Conservation (phyloP, 768 basidiomycete genomes). For the Auricularia heimuer region DNA sequence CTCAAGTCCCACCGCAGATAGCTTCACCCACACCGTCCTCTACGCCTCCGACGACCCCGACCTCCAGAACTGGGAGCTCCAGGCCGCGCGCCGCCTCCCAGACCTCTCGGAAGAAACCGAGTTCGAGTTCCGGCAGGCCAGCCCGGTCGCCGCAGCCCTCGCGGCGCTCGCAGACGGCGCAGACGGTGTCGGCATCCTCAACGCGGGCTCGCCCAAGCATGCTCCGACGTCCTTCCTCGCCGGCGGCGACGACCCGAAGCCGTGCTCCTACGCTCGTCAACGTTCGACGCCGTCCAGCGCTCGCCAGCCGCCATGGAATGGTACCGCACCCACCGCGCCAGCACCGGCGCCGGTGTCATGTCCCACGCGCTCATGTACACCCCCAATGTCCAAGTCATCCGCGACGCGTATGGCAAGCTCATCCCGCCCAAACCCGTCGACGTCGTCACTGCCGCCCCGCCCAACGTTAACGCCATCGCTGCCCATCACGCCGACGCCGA, state of each 20-base stretch:
- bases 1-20: background rate
- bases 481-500: background rate
- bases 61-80: background rate
- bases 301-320: background rate
- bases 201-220: background rate
- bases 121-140: background rate
- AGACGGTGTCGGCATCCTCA: background rate
- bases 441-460: background rate
- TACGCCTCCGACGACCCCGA: background rate
- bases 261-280: background rate
- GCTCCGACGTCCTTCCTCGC: background rate
- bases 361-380: background rate
- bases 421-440: background rate
- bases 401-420: background rate
- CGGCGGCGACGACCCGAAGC: background rate
- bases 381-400: background rate
- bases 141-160: background rate
- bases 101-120: background rate
- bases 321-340: background rate
- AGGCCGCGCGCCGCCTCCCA: background rate
- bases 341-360: background rate
- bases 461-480: background rate
- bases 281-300: background rate
- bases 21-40: background rate
- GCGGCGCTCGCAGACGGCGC: background rate